Base-by-base conservation (phyloP, 2,329 filamentous ascomycete genomes). In the Colletotrichum falcatum region DNA sequence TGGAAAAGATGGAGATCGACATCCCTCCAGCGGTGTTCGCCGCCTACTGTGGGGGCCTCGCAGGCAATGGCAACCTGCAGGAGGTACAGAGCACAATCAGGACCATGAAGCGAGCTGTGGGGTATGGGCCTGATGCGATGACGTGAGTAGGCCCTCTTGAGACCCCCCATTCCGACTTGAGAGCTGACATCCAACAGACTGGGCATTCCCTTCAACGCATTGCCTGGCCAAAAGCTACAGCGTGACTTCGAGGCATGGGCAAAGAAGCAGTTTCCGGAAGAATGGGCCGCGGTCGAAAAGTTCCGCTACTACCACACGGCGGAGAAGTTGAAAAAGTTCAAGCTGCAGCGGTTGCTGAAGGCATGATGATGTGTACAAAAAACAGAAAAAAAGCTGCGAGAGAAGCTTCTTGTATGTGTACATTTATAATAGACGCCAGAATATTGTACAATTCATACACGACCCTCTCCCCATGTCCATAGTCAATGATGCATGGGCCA, bases 21-120 rank as follows among this genome's bases (percentile, higher is more conserved):
- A 86, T 97, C 30, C 92, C 94, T 46, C 86, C 88, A 28, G 80
- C 86, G 2, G 88, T 98, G 16, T 95, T 93, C 81, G 89, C 89
- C 26, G 90, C 91, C 1, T 98, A 97, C 78, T 84, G 92, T 58
- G 92, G 90, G 11, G 93, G 93, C 0, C 80, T 97, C 65, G 93
- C 92, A 0, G 90, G 90, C 3, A 92, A 94, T 73, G 91, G 90
- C 30, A 86, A 91, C 60, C 85, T 93, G 56, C 88, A 93, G 26
- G 90, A 92, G 75, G 90, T 90, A 3, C 88, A 90, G 74, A 82
- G 85, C 67, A 83, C 93, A 42, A 84, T 97, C 53, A 85, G 90
- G 74, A 86, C 88, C 37, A 93, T 93, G 83, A 87, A 91, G 73
- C 84, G 84, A 60, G 88, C 89, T 66, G 88, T 91, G 66, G 93